Evolutionary conservation across 768 basidiomycete species (phyloP), one percentile per base, ranked within the genome.

Genomic region (Calocybe gangraenosa): DNA sequence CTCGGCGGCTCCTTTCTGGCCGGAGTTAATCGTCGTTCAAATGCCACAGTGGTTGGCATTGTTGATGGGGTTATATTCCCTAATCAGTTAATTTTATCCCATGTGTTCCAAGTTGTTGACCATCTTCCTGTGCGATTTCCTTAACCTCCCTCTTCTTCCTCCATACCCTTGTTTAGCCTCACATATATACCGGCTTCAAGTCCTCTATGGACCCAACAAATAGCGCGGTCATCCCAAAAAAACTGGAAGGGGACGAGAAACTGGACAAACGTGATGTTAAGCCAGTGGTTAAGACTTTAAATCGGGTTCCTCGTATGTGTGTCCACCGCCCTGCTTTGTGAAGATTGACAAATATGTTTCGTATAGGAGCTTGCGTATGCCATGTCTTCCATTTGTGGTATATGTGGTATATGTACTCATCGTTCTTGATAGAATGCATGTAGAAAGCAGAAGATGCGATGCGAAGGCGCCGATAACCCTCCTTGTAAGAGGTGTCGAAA

Each of bases 381-480:
- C 30, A 14, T 35, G 5, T 37, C 23, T 30, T 13, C 33, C 17
- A 19, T 47, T 21, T 37, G n/a, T n/a, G n/a, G n/a, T n/a, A n/a
- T 48, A 30, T 37, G 36, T 23, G 28, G 46, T 13, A 43, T 46
- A 40, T 40, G 42, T 48, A 18, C 55, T 54, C 40, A 47, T 48
- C 19, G 32, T 22, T 21, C 50, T 22, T 42, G 33, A 33, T 61
- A 93, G 91, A 94, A 94, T 81, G 89, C 92, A 14, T 95, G 93
- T 65, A 75, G 93, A 55, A 89, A 92, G 59, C 92, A 94, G 73
- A 96, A 96, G 70, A 96, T 96, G 94, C 76, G 92, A 55, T 97
- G 93, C 61, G 92, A 94, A 64, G 92, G 92, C 1, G 94, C 92
- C 13, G 94, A 96, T 62, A 92, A 90, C 57, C 93, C 94, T 19